Base-by-base conservation (phyloP, 1,284 basidiomycete species). In the Trametes hirsuta region DNA sequence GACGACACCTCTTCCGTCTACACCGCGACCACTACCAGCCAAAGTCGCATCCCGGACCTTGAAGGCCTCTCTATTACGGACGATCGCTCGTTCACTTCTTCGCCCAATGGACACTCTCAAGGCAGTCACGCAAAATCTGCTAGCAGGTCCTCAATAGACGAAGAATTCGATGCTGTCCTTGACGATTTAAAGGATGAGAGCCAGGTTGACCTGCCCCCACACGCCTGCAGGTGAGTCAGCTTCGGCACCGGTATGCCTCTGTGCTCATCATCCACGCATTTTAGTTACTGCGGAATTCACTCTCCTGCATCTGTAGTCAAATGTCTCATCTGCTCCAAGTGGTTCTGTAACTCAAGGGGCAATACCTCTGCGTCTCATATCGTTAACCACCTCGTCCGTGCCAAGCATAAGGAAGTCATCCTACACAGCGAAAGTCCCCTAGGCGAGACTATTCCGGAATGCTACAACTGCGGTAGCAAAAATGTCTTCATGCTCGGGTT, bases 301-400 rank as follows among this genome's bases (percentile, higher is more conserved):
- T 97, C 94, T 56, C 95, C 97, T 1, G 91, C 95, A 4, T 97
- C 94, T 53, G 97, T 99, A 15, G 97, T 99, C 63, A 97, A 97
- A 78, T 99, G 97, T 71, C 83, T 98, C 36, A 78, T 95, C 53
- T 99, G 97, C 76, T 87, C 87, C 58, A 99, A 99, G 75, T 99
- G 97, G 95, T 99, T 99, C 76, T 99, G 97, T 82, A 99, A 99
- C 76, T 97, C 97, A n/a, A 87, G 97, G 53, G 96, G 97, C 54
- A 97, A 96, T 71, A 98, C 96, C 2, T 97, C 96, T 0, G 97
- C 96, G 3, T 98, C 95, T 2, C 97, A 99, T 74, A 99, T 99
- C 69, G 97, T 99, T 70, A 98, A 97, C 76, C 97, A 99, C 77
- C 85, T 99, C 57, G 97, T 99, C 55, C 94, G 97, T 70, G 95